These are phyloP conservation scores for Solanum tarijense DNA, from an alignment of 257 asterid species.

Conservation along the genomic window DNA sequence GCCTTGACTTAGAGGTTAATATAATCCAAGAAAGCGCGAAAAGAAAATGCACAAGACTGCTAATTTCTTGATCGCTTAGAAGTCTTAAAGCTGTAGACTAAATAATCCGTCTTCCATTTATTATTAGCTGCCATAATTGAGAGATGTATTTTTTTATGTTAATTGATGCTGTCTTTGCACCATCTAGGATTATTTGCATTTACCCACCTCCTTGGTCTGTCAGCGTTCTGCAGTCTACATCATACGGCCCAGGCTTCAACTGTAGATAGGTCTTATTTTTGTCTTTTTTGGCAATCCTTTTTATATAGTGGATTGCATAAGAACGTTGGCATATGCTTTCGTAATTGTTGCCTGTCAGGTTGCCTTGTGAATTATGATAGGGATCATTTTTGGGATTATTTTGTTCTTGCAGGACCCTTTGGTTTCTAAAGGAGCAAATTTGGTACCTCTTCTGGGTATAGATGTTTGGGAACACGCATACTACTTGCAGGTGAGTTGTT, in stretches of 20 bases:
- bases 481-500: conserved; percentile 58
- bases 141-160: neutral
- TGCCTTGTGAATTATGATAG: neutral
- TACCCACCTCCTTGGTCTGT: neutral
- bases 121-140: neutral
- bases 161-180: neutral
- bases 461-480: conserved; percentile 90
- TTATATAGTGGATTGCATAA: neutral
- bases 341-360: neutral
- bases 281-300: neutral
- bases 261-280: neutral
- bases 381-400: neutral
- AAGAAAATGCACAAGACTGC: neutral
- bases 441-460: conserved; percentile 67
- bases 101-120: neutral
- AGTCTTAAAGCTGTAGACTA: neutral
- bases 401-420: conserved; percentile 53
- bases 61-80: neutral
- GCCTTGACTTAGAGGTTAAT: neutral
- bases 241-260: neutral
- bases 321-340: neutral
- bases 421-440: conserved; percentile 53
- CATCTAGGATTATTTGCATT: neutral
- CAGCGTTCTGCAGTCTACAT: neutral
- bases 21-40: neutral